Evolutionary conservation across 2,329 filamentous ascomycete genomes (phyloP).

Genomic region (Pyrenophora tritici-repentis): DNA sequence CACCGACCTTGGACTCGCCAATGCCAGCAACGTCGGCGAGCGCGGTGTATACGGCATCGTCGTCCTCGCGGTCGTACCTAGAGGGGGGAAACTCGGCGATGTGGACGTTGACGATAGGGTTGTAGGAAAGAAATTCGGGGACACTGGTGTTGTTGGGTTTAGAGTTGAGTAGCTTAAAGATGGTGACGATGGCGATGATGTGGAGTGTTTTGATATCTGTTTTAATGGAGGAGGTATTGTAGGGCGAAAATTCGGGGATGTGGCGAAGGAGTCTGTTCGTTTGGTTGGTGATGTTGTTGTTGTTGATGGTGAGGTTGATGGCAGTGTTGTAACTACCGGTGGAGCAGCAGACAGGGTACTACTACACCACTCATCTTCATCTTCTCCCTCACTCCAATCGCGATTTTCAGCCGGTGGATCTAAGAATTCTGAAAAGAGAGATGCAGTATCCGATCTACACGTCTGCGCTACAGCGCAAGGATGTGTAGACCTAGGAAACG

Average conservation of each 20-base stretch:
- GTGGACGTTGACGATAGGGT: neutral
- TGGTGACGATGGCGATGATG: slow-evolving; percentile 4
- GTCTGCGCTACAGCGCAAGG: slow-evolving; percentile 10
- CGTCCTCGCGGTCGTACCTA: no score
- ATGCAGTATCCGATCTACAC: slow-evolving; percentile 6
- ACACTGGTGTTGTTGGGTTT: neutral
- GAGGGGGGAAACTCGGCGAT: slow-evolving; percentile 4
- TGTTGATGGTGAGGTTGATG: slow-evolving; percentile 25
- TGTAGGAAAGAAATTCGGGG: slow-evolving; percentile 12
- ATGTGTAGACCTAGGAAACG: slow-evolving; percentile 17
- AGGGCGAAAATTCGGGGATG: slow-evolving; percentile 21
- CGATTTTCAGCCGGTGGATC: no score
- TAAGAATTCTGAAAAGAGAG: slow-evolving; percentile 24
- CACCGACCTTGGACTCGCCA: neutral
- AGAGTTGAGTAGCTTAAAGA: slow-evolving; percentile 5
- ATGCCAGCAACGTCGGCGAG: slow-evolving; percentile 2
- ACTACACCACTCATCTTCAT: no score
- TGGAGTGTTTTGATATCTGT: no score
- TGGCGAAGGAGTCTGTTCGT: slow-evolving; percentile 22
- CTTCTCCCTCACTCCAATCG: no score
- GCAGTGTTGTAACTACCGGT: slow-evolving; percentile 9
- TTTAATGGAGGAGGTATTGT: slow-evolving; percentile 3
- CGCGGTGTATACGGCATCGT: neutral
- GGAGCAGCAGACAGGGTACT: neutral
- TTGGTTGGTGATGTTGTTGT: slow-evolving; percentile 17